Evolutionary conservation across 306 rosid species (phyloP), one percentile per base, ranked within the genome.

Genomic region (Cicer bijugum): DNA sequence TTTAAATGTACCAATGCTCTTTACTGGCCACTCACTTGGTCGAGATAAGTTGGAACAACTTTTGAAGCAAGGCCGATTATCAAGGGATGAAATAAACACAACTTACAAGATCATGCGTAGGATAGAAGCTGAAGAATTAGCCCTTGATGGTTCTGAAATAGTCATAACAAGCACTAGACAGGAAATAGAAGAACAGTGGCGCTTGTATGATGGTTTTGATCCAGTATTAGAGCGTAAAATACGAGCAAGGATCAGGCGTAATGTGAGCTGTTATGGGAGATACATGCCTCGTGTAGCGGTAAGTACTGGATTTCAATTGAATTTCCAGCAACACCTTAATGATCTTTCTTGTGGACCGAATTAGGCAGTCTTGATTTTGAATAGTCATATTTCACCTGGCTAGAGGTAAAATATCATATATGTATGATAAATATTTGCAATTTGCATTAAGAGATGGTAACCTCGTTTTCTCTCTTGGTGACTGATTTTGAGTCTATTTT

Each of bases 101-200:
- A 89, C 96, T 23, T 94, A 94, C 88, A 94, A 94, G 91, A 94
- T 94, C 62, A 82, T 91, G 97, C 97, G 98, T 28, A 88, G 98
- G 79, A 94, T 94, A 85, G 97, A 94, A 81, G 98, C 88, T 67
- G 98, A 94, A 86, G 98, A 94, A 73, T 85, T 88, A 71, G 79
- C 98, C 59, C 98, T 94, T 79, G 98, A 91, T 82, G 71, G 89
- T 74, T 84, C 98, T 79, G 98, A 94, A 83, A 88, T 94, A 74
- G 86, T 94, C 68, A 91, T 94, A 48, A 94, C 98, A 67, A 94
- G 98, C 81, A 94, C 98, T 9, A 87, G 84, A 75, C 98, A 94
- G 78, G 98, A 94, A 81, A 89, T 94, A 77, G 98, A 94, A 57
- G 96, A 89, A 85, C 98, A 94, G 46, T 94, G 98, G 98, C 97